These are phyloP conservation scores for Prunus persica DNA, from an alignment of 306 rosid species.

Conservation along the genomic window DNA sequence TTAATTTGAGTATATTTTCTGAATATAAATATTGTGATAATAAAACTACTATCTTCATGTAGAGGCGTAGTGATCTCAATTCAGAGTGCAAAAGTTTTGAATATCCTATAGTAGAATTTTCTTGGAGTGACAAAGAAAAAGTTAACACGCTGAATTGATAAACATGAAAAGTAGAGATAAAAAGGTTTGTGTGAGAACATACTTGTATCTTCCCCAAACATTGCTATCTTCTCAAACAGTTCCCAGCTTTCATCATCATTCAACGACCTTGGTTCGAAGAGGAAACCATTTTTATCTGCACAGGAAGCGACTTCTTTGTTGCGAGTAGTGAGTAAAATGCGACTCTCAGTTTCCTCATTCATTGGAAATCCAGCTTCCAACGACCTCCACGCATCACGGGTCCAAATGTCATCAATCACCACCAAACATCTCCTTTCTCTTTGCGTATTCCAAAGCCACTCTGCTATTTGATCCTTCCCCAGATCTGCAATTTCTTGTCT, in stretches of 20 bases:
- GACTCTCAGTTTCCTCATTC: neutral
- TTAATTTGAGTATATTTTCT: too few species aligned
- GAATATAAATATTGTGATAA: too few species aligned
- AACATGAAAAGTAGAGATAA: neutral
- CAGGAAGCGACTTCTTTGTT: constrained; percentile 2
- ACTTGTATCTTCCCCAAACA: neutral
- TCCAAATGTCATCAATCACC: constrained; percentile 21
- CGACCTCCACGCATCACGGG: neutral
- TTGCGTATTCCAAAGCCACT: neutral
- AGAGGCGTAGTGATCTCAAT: too few species aligned
- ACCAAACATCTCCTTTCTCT: constrained; percentile 3
- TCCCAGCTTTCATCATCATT: constrained; percentile 16
- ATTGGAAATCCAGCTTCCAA: neutral
- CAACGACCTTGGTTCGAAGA: neutral
- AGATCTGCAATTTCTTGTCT: neutral
- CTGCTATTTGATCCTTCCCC: neutral
- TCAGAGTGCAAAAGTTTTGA: too few species aligned
- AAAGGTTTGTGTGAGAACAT: neutral
- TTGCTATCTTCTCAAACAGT: constrained; percentile 12
- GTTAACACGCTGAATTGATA: neutral
- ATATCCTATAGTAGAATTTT: too few species aligned
- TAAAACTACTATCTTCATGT: too few species aligned
- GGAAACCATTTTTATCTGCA: neutral
- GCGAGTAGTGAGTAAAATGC: constrained; percentile 23
- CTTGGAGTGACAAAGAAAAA: too few species aligned